Conservation (phyloP, 306 rosid species). For the Ochetophila trinervis region DNA sequence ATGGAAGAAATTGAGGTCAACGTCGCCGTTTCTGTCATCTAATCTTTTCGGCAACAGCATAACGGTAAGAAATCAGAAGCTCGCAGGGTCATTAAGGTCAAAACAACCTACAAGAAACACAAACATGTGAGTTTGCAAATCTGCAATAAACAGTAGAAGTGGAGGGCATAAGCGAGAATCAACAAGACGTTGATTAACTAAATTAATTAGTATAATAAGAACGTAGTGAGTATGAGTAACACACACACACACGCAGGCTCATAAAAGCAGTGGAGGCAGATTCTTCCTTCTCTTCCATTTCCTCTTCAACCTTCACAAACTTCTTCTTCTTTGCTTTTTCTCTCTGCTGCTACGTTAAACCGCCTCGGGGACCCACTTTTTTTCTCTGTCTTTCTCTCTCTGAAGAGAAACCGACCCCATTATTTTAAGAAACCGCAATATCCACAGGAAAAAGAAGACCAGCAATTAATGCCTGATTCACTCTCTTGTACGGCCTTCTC, state of each 20-base stretch:
- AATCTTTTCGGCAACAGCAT: background rate
- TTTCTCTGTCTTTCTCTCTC: conserved; percentile 5
- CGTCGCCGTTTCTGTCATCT: background rate
- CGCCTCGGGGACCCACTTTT: background rate
- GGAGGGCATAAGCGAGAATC: conserved; percentile 11
- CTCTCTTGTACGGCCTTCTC: conserved; percentile 25
- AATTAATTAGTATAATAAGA: too few species aligned
- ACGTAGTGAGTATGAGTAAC: too few species aligned
- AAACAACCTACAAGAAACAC: background rate
- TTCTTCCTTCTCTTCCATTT: too few species aligned
- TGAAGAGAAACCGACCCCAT: conserved; percentile 23
- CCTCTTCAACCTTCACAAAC: too few species aligned
- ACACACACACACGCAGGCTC: too few species aligned
- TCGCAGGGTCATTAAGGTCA: conserved; percentile 7
- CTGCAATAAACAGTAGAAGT: conserved; percentile 13
- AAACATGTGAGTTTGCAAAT: conserved; percentile 25
- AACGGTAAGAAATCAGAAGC: conserved; percentile 3
- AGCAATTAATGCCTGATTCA: conserved; percentile 32
- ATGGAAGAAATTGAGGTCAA: background rate
- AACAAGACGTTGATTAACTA: background rate
- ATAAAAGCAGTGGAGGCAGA: too few species aligned
- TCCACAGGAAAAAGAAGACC: conserved; percentile 2
- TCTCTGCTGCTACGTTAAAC: too few species aligned
- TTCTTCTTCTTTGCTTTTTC: too few species aligned
- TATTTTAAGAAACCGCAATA: conserved; percentile 29